Conservation (phyloP, 2,329 filamentous ascomycete genomes). For the Hymenoscyphus fraxineus region DNA sequence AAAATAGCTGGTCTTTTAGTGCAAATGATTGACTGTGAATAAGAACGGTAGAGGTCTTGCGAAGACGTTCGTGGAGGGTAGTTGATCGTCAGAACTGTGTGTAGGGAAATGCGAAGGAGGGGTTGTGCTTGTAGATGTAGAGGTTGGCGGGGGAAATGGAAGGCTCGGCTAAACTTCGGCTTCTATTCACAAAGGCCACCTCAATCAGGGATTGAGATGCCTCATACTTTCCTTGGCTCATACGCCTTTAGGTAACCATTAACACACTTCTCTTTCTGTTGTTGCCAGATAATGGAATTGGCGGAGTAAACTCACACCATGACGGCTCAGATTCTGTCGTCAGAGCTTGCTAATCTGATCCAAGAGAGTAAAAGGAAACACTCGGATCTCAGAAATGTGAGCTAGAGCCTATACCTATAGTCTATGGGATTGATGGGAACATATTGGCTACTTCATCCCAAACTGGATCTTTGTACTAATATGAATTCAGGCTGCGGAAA, state of each 20-base stretch:
- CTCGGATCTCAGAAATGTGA: conserved; percentile 77
- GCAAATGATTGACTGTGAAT: neutral
- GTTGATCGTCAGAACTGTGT: neutral
- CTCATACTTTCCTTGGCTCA: conserved; percentile 5
- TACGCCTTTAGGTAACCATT: conserved; percentile 2
- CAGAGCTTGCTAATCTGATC: conserved; percentile 85
- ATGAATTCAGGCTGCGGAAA: conserved; percentile 74
- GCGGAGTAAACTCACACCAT: conserved; percentile 45
- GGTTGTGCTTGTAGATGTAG: neutral
- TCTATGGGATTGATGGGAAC: conserved; percentile 3
- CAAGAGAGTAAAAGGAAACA: conserved; percentile 96
- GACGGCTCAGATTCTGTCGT: conserved; percentile 85
- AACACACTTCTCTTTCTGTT: neutral
- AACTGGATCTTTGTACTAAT: conserved; percentile 19
- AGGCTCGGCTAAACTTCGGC: conserved; percentile 20
- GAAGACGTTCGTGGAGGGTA: neutral
- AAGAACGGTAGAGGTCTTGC: neutral
- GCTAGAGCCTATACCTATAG: conserved; percentile 26
- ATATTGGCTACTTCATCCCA: neutral
- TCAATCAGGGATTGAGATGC: conserved; percentile 6
- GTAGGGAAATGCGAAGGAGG: neutral
- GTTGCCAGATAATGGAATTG: conserved; percentile 24
- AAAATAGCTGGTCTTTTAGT: neutral
- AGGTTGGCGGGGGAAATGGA: conserved; percentile 9
- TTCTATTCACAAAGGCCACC: conserved; percentile 16